A percentile compares a stretch with the other conserved stretches of the same genome.
Evolutionary conservation across 2,329 filamentous ascomycete species (phyloP).

Genomic region (Drechmeria coniospora): DNA sequence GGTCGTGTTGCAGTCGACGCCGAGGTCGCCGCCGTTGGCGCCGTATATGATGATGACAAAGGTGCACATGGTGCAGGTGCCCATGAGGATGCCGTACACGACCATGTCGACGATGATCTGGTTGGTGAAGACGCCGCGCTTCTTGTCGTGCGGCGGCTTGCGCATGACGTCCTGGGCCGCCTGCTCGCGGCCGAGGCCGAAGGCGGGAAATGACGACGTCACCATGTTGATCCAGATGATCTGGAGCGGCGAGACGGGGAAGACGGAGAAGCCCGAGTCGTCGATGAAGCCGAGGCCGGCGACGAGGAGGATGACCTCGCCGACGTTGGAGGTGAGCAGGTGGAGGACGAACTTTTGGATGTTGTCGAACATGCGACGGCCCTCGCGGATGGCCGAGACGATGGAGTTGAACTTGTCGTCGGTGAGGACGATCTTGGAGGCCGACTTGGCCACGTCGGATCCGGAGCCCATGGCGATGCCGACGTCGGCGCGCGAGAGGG

Average conservation of each 20-base stretch:
- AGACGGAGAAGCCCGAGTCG: slow-evolving; percentile 54
- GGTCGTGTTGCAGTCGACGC: slow-evolving; percentile 44
- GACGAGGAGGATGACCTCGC: slow-evolving; percentile 66
- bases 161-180: slow-evolving; percentile 64
- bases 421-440: slow-evolving; percentile 66
- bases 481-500: slow-evolving; percentile 66
- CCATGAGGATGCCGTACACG: slow-evolving; percentile 67
- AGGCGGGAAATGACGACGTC: slow-evolving; percentile 74
- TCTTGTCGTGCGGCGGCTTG: slow-evolving; percentile 59
- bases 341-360: slow-evolving; percentile 80
- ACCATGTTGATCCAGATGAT: slow-evolving; percentile 94
- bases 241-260: slow-evolving; percentile 71
- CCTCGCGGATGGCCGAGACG: slow-evolving; percentile 68
- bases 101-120: slow-evolving; percentile 69
- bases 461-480: slow-evolving; percentile 86
- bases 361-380: slow-evolving; percentile 74
- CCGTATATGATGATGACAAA: slow-evolving; percentile 52
- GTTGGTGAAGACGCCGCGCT: slow-evolving; percentile 57
- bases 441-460: slow-evolving; percentile 73
- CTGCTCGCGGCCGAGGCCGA: slow-evolving; percentile 69
- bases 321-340: slow-evolving; percentile 66
- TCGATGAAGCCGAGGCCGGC: slow-evolving; percentile 76
- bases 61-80: slow-evolving; percentile 46
- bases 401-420: slow-evolving; percentile 85
- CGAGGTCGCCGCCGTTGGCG: slow-evolving; percentile 38